Conservation (phyloP, 2,329 filamentous ascomycete species). For the Beauveria scarabaeidicola region DNA sequence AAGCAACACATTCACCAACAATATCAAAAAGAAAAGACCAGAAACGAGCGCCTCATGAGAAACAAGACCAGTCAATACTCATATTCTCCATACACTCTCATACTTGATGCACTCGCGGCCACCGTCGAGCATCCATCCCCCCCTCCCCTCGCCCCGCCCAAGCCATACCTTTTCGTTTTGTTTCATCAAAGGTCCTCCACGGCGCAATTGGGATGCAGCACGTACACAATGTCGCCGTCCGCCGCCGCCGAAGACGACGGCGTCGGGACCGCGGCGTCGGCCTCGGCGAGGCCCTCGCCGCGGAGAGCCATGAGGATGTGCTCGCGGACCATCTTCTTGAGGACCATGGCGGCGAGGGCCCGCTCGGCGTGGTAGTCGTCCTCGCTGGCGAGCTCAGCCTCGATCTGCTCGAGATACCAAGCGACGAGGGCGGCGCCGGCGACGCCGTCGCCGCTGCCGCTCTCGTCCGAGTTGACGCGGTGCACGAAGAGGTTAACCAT, state of each 20-base stretch:
- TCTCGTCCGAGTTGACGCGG: constrained; percentile 76
- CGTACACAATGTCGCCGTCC: constrained; percentile 55
- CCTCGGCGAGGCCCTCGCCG: constrained; percentile 48
- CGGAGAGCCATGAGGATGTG: constrained; percentile 80
- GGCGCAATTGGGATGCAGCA: constrained; percentile 89
- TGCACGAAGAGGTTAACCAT: constrained; percentile 83
- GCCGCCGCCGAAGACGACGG: constrained; percentile 25
- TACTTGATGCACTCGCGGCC: too few species aligned
- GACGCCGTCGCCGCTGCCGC: constrained; percentile 67
- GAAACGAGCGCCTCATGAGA: neutral
- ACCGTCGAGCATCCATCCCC: too few species aligned
- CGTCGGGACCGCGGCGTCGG: constrained; percentile 30
- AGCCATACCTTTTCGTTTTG: neutral
- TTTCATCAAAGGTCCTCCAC: constrained; percentile 53
- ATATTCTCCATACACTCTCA: constrained; percentile 6
- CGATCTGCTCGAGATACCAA: constrained; percentile 90
- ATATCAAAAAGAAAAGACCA: neutral
- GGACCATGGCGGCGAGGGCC: constrained; percentile 68
- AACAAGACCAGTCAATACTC: neutral
- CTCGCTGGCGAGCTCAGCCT: constrained; percentile 70
- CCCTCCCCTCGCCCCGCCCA: too few species aligned
- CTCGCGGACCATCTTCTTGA: constrained; percentile 90
- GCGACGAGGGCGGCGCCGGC: constrained; percentile 71
- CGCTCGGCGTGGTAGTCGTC: constrained; percentile 74
- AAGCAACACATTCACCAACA: neutral